Evolutionary conservation across 345 rosid genomes (phyloP).

Genomic region (Euphorbia lathyris): DNA sequence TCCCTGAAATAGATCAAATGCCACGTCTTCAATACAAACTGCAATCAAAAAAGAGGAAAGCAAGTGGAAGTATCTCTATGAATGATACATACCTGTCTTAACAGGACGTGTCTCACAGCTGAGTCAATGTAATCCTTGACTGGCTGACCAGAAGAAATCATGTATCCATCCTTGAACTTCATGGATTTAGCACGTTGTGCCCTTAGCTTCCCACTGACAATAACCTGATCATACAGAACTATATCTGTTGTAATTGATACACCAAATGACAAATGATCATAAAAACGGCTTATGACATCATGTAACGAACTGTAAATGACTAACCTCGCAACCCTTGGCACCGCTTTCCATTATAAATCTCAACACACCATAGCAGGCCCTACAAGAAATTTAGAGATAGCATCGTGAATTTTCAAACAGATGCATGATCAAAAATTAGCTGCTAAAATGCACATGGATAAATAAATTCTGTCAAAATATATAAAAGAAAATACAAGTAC

Average conservation of each 20-base stretch:
- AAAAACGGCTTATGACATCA: not conserved
- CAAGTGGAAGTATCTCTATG: not conserved
- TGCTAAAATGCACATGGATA: not conserved
- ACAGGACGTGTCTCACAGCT: slow-evolving; percentile 83
- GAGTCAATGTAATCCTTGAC: slow-evolving; percentile 84
- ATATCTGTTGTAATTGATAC: too few relatives aligned
- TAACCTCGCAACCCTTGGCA: slow-evolving; percentile 86
- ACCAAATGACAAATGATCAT: not conserved
- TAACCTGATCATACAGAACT: slow-evolving; percentile 46
- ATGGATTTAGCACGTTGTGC: slow-evolving; percentile 90
- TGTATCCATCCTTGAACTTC: slow-evolving; percentile 96
- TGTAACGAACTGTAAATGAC: not conserved
- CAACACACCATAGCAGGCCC: slow-evolving; percentile 91
- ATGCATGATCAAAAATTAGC: too few relatives aligned
- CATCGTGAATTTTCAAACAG: not conserved
- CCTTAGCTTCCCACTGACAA: slow-evolving; percentile 88
- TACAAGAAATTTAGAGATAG: slow-evolving; percentile 9
- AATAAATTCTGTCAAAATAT: too few relatives aligned
- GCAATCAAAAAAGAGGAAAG: not conserved
- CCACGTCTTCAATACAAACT: not conserved
- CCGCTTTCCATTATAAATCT: slow-evolving; percentile 87
- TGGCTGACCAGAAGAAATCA: slow-evolving; percentile 95
- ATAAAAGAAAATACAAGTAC: not conserved
- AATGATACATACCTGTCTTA: slow-evolving; percentile 63
- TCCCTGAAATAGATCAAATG: slow-evolving; percentile 42